Evolutionary conservation across 805 yeast species (phyloP), one percentile per base, ranked within the genome.

Genomic region (Suhomyces prunicola): DNA sequence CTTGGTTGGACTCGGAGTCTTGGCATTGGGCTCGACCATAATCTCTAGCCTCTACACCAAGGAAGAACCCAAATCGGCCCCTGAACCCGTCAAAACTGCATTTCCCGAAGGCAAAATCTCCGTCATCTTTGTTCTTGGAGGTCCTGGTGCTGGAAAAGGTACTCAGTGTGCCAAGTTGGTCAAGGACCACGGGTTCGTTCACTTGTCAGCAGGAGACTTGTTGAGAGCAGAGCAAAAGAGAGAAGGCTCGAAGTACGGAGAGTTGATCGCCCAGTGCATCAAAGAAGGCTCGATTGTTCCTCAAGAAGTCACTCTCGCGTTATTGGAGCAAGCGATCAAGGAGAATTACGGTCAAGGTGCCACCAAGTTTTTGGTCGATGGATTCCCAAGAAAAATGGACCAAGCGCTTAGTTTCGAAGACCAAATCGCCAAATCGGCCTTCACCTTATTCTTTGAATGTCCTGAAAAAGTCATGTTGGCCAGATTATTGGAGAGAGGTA

Each of bases 91-190:
- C 9, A 65, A 62, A 17, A 57, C 29, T 41, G 84, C 87, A 0
- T 88, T 88, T 66, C 72, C 80, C 8, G 78, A 80, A 2, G 83
- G 84, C 40, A 85, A 89, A 52, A 84, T 88, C 27, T 83, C 88
- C 26, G 96, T 93, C 4, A 79, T 92, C 26, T 93, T 90, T 69
- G 97, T 93, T 17, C 81, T 93, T 31, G 99, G 99, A 44, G 98
- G 98, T 3, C 98, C 98, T 5, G 98, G 98, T 19, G 89, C 96
- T 27, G 98, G 99, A 44, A 94, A 94, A 68, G 98, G 99, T 53
- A 93, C 99, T 1, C 99, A 93, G 72, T 90, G 97, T 76, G 87
- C 86, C 31, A 88, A 84, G 65, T 78, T 93, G 52, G 97, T 93
- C 44, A 72, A 80, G 19, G 89, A 91, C 61, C 87, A 82, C 67